A percentile compares a stretch with the other conserved stretches of the same genome.
Conservation (phyloP, 2,329 filamentous ascomycete species). For the Alternaria triticina region DNA sequence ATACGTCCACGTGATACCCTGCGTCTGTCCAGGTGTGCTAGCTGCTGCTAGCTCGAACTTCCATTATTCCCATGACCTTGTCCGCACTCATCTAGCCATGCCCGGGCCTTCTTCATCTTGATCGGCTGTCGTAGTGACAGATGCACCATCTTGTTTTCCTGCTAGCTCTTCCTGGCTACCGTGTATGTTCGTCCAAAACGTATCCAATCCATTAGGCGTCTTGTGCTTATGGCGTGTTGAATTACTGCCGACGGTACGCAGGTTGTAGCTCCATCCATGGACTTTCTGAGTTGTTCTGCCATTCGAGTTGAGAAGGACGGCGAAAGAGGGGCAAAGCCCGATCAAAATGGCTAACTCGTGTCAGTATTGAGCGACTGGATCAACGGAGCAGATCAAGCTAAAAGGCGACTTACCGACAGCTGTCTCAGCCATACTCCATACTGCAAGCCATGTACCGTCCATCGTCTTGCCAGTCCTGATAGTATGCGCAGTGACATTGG, state of each 20-base stretch:
- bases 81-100: neutral
- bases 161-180: neutral
- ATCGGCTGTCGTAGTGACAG: neutral
- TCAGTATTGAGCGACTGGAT: neutral
- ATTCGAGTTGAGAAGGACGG: neutral
- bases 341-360: neutral
- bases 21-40: neutral
- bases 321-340: neutral
- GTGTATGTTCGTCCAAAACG: neutral
- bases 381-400: neutral
- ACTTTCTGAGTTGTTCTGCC: neutral
- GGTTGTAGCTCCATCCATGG: neutral
- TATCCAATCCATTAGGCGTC: neutral
- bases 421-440: slow-evolving; percentile 1
- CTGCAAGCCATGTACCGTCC: slow-evolving; percentile 5
- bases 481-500: neutral
- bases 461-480: neutral
- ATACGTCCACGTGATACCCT: neutral
- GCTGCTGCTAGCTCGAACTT: neutral
- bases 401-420: slow-evolving; percentile 19
- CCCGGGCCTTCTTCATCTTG: neutral
- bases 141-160: neutral
- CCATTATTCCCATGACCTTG: neutral
- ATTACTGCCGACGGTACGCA: neutral
- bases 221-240: neutral